Conservation (phyloP, 2,329 filamentous ascomycete genomes). For the Ascosphaera pollenicola region DNA sequence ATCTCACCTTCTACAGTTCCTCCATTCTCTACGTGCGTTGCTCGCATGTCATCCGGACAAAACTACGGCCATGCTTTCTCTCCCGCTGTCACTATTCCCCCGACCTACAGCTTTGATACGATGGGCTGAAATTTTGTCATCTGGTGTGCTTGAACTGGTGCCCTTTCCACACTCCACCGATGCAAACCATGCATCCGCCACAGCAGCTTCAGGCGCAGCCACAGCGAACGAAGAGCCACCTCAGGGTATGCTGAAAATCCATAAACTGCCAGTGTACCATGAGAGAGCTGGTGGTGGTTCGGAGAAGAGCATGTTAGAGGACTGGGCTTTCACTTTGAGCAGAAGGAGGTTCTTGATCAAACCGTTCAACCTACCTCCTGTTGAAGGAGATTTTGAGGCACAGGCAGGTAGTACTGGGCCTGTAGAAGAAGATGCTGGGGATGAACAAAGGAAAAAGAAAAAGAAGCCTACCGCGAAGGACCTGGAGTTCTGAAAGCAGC, state of each 20-base stretch:
- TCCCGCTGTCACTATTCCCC: slow-evolving; percentile 63
- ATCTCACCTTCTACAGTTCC: slow-evolving; percentile 51
- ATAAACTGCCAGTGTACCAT: slow-evolving; percentile 63
- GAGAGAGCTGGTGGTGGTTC: slow-evolving; percentile 75
- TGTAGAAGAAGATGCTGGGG: no score
- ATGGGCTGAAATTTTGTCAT: slow-evolving; percentile 67
- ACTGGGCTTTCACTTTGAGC: slow-evolving; percentile 78
- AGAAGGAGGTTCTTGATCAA: slow-evolving; percentile 64
- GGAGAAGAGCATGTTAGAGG: slow-evolving; percentile 48
- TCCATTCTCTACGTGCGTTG: slow-evolving; percentile 56
- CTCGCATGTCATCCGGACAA: slow-evolving; percentile 43
- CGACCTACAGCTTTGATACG: slow-evolving; percentile 52
- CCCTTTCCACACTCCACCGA: slow-evolving; percentile 41
- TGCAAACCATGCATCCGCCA: slow-evolving; percentile 13
- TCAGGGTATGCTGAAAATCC: slow-evolving; percentile 68
- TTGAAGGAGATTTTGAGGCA: slow-evolving; percentile 50
- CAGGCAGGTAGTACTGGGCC: slow-evolving; percentile 28
- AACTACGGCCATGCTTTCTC: slow-evolving; percentile 49
- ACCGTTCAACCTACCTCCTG: slow-evolving; percentile 71
- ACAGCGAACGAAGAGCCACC: slow-evolving; percentile 48
- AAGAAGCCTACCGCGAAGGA: no score
- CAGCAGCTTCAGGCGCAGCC: slow-evolving; percentile 30
- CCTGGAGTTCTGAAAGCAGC: no score
- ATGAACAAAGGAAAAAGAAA: no score
- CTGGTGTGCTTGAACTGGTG: slow-evolving; percentile 70